Evolutionary conservation across 257 asterid species (phyloP), one percentile per base, ranked within the genome.

Genomic region (Solanum lignicaule): DNA sequence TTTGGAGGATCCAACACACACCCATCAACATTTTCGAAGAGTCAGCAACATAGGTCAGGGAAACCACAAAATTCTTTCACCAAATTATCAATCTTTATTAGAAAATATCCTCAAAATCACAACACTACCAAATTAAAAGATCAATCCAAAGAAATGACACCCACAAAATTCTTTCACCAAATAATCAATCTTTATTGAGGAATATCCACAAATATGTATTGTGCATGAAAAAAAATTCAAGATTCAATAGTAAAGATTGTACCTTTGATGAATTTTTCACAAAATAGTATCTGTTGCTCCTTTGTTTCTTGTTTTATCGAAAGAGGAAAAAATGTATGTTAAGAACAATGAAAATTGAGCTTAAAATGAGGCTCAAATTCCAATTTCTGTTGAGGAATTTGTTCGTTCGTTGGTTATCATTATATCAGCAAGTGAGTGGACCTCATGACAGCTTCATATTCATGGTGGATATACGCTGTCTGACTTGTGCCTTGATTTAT

Each of bases 281-380:
- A 27, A 86, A 9, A 68, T 43, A 31, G 87, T 69, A 69, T 29
- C 46, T 58, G 32, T 25, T 48, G 9, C 27, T 15, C 66, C 18
- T 46, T 75, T 58, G 33, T 46, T 55, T 72, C 79, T 66, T 46
- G 65, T 55, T 52, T 35, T 52, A 23, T 86, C 5, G 35, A 46
- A 86, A 29, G 23, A 18, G 66, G 68, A 5, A 3, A 3, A 85
- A 38, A 3, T 71, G 18, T 36, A 69, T 38, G 83, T 69, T 35
- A 62, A 33, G 32, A 73, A 33, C 36, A 86, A 86, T 86, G 72
- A 46, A 68, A 86, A 69, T 46, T 86, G 78, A 46, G 88, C 41
- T 86, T 73, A 86, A 86, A 74, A 86, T 71, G 88, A 86, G 88
- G 27, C 88, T 71, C 88, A 86, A 86, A 72, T 66, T 86, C 39